Base-by-base conservation (phyloP, 176 grass and related monocot species). In the Musa schizocarpa region DNA sequence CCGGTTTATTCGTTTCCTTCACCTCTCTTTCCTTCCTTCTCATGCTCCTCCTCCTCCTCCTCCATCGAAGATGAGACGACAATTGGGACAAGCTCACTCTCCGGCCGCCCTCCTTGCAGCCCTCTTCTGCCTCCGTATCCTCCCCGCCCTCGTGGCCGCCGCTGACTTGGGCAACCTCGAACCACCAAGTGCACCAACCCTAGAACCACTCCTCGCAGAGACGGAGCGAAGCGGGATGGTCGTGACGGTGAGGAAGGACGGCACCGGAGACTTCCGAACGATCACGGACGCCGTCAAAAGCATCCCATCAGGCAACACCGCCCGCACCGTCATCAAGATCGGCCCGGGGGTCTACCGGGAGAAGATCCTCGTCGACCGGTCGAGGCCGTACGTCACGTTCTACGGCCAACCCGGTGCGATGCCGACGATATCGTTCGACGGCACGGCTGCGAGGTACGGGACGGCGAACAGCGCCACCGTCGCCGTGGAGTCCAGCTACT, bases 381-480 rank as follows among this genome's bases (percentile, higher is more conserved):
- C 65, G 2, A 79, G 49, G 65, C 77, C 77, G 2, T 69, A 43
- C 29, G 66, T 71, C 9, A 79, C 77, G 22, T 70, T 79, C 24
- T 58, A 59, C 53, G 77, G 77, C 4, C 25, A 70, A 0, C 53
- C 11, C 14, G 8, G 0, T 1, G 17, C 25, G 1, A 79, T 59
- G 77, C 67, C 77, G 5, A 71, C 24, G 3, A 79, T 79, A 12
- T 71, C 26, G 3, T 79, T 56, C 27, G 17, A 23, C 19, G 77
- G 10, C 52, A 79, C 66, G 26, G 77, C 53, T 7, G 27, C 53
- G 1, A 9, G 2, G 5, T 10, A 23, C 9, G 77, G 67, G 27
- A 78, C 77, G 25, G 19, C 22, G 50, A 17, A 55, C 8, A 78
- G 77, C 65, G 77, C 77, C 77, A 69, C 65, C 64, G 77, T 78